Evolutionary conservation across 495 filamentous ascomycete genomes (phyloP).

Genomic region (Penicillium turbatum): DNA sequence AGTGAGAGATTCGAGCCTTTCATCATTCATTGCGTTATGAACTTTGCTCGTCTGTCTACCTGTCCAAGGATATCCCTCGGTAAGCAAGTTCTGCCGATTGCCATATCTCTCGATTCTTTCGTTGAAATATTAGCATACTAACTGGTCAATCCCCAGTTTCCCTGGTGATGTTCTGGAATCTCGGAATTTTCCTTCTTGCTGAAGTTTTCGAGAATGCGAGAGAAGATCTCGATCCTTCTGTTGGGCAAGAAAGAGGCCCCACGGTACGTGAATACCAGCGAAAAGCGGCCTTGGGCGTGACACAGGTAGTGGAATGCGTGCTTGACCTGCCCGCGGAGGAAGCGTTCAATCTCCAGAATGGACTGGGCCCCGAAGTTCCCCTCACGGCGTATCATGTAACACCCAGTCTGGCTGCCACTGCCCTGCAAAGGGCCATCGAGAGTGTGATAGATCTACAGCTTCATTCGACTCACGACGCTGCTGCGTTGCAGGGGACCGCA

Average conservation of each 20-base stretch:
- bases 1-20: slow-evolving; percentile 15
- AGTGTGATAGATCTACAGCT: slow-evolving; percentile 6
- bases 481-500: background rate
- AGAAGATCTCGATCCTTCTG: background rate
- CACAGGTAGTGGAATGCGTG: slow-evolving; percentile 9
- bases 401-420: slow-evolving; percentile 16
- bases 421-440: slow-evolving; percentile 21
- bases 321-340: slow-evolving; percentile 13
- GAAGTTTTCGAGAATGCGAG: slow-evolving; percentile 9
- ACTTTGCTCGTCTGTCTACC: slow-evolving; percentile 13
- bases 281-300: slow-evolving; percentile 4
- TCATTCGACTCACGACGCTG: background rate
- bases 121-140: background rate
- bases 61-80: slow-evolving; percentile 16
- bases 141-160: slow-evolving; percentile 9
- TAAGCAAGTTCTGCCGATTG: background rate
- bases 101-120: background rate
- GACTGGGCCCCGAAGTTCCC: slow-evolving; percentile 14
- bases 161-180: slow-evolving; percentile 17
- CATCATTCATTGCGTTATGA: slow-evolving; percentile 10
- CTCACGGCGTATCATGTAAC: slow-evolving; percentile 25
- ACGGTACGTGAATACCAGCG: background rate
- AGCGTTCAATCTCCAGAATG: slow-evolving; percentile 21
- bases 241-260: background rate
- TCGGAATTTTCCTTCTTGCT: slow-evolving; percentile 16